Percentiles rank a stretch among this genome's conserved stretches.
Evolutionary conservation across 1,284 basidiomycete genomes (phyloP).

Genomic region (Cronartium quercuum): DNA sequence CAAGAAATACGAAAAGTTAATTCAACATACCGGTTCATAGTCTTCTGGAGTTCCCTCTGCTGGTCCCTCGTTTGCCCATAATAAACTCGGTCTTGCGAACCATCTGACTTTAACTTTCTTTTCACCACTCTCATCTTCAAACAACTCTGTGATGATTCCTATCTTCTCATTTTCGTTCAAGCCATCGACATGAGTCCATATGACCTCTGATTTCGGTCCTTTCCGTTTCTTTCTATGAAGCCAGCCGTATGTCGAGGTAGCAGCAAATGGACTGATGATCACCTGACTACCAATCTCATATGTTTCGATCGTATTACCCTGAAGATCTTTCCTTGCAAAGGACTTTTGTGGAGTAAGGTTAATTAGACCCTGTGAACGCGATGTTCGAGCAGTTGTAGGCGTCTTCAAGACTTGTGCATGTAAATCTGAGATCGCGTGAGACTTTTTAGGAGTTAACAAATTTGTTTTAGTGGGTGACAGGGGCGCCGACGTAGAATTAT

Average conservation of each 20-base stretch:
- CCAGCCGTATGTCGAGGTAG: neutral
- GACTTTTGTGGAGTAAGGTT: slow-evolving; percentile 7
- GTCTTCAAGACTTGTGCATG: neutral
- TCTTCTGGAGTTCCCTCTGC: neutral
- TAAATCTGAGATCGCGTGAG: neutral
- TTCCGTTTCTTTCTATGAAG: neutral
- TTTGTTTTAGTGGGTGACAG: neutral
- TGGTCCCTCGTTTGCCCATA: neutral
- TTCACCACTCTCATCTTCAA: neutral
- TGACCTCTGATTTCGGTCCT: neutral
- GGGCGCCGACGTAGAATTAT: neutral
- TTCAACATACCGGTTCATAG: neutral
- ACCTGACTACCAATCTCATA: neutral
- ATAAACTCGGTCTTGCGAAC: neutral
- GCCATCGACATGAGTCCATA: neutral
- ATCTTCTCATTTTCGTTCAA: slow-evolving; percentile 2
- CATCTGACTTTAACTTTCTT: slow-evolving; percentile 11
- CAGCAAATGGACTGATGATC: neutral
- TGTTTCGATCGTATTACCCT: neutral
- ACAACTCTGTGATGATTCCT: neutral
- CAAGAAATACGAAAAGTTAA: neutral
- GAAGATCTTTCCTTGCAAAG: neutral
- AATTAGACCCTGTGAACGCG: slow-evolving; percentile 11
- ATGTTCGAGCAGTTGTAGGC: neutral
- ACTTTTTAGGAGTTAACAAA: neutral